Base-by-base conservation (phyloP, 192 early-diverging fungal genomes). In the Jimgerdemannia flammicorona region DNA sequence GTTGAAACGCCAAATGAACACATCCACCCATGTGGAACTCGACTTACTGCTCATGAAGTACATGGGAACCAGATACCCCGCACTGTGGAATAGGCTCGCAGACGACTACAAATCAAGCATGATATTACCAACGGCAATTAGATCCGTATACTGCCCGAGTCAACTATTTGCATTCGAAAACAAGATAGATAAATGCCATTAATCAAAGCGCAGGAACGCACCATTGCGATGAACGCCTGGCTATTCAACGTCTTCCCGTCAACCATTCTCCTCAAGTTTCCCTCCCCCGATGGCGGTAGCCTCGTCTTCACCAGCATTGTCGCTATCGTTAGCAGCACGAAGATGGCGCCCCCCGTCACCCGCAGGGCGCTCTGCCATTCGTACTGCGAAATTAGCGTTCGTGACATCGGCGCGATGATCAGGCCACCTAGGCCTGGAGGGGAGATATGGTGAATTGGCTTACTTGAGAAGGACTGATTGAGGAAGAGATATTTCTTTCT, bases 11-110 rank as follows among this genome's bases (percentile, higher is more conserved):
- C 49, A 54, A 54, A 54, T n/a, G n/a, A n/a, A n/a, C n/a, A n/a
- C n/a, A n/a, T n/a, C n/a, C n/a, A n/a, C n/a, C n/a, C n/a, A n/a
- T n/a, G n/a, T n/a, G n/a, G n/a, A n/a, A 11, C 49, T 54, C 11
- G 49, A 54, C 49, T 54, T 54, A 54, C 49, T 54, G 11, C 49
- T 54, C 72, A 86, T 70, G 40, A 66, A 78, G 71, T 86, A 84
- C 69, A 88, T 83, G 2, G 88, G 87, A 2, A 85, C 79, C 43
- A 88, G 84, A 67, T 88, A 88, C 29, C 75, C 83, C 6, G 82
- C 70, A 0, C 77, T 78, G 9, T 68, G 74, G 64, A 83, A 81
- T 9, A 87, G 4, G 44, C 65, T 72, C 49, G 82, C 71, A 4
- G 72, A 77, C 43, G 82, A 80, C 8, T 54, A 54, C 49, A 54